Conservation (phyloP, 305 asterid genomes). For the Plantago coronopus region DNA sequence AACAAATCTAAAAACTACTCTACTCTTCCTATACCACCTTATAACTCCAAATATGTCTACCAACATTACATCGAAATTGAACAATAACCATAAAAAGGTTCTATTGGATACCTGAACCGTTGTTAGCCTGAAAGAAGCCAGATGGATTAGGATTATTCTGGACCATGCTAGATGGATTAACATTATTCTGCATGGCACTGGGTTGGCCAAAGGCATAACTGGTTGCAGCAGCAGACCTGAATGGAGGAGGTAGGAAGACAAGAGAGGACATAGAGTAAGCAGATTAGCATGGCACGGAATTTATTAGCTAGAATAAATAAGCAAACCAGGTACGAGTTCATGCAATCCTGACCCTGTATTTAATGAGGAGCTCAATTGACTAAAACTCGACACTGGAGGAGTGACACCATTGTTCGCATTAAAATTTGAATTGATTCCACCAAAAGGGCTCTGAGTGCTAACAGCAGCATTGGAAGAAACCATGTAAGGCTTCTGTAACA, state of each 20-base stretch:
- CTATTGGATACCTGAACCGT: conserved; percentile 42
- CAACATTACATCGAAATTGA: neutral
- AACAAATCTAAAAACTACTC: too few species aligned
- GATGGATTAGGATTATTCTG: conserved; percentile 45
- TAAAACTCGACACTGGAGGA: conserved; percentile 58
- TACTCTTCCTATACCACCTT: too few species aligned
- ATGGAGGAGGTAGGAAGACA: conserved; percentile 24
- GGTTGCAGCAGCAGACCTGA: conserved; percentile 49
- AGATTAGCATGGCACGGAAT: conserved; percentile 14
- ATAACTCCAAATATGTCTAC: too few species aligned
- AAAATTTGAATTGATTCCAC: conserved; percentile 27
- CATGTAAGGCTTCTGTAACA: conserved; percentile 43
- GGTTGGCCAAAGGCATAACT: conserved; percentile 51
- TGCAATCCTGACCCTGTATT: conserved; percentile 46
- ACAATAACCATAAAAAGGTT: neutral
- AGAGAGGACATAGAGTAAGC: conserved; percentile 18
- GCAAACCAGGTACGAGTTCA: conserved; percentile 23
- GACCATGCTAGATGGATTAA: conserved; percentile 35
- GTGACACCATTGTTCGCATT: conserved; percentile 35
- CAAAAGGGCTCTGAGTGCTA: conserved; percentile 41
- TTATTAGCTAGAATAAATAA: conserved; percentile 5
- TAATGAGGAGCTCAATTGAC: conserved; percentile 56
- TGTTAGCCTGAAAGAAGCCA: conserved; percentile 34
- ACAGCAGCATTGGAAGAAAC: conserved; percentile 39
- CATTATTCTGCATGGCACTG: conserved; percentile 34